These are phyloP conservation scores for Tulasnella sp. DNA, from an alignment of 768 basidiomycete genomes.

Conservation along the genomic window DNA sequence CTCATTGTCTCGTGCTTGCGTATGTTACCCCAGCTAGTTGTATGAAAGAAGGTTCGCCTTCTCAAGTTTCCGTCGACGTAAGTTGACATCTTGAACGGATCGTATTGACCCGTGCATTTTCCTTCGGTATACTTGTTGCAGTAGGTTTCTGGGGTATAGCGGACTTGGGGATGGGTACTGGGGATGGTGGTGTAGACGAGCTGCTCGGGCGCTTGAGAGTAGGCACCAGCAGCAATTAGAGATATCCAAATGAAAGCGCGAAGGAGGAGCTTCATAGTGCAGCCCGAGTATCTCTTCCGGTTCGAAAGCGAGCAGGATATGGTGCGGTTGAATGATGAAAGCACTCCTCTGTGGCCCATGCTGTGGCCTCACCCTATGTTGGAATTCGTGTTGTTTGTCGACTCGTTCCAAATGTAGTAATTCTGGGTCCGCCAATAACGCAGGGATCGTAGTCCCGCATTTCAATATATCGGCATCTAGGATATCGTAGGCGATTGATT, in stretches of 20 bases:
- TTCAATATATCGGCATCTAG: background rate
- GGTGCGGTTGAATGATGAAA: background rate
- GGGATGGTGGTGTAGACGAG: background rate
- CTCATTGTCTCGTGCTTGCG: background rate
- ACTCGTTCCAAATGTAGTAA: background rate
- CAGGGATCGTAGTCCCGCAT: no score
- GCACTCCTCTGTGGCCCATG: background rate
- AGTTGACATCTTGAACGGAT: background rate
- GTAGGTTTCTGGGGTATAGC: background rate
- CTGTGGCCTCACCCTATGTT: background rate
- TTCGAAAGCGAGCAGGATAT: background rate
- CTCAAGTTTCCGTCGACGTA: background rate
- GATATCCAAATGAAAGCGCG: background rate
- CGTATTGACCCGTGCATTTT: background rate
- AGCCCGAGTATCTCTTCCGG: background rate
- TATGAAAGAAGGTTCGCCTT: background rate
- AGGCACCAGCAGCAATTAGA: background rate
- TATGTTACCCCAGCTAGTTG: background rate
- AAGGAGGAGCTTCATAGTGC: background rate
- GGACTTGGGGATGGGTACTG: background rate
- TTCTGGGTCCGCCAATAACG: background rate
- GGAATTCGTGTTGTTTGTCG: background rate
- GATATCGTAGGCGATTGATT: background rate
- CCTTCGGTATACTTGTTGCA: background rate
- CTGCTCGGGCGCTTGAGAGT: background rate